Conservation (phyloP, 345 rosid species). For the Eucalyptus coolabah region DNA sequence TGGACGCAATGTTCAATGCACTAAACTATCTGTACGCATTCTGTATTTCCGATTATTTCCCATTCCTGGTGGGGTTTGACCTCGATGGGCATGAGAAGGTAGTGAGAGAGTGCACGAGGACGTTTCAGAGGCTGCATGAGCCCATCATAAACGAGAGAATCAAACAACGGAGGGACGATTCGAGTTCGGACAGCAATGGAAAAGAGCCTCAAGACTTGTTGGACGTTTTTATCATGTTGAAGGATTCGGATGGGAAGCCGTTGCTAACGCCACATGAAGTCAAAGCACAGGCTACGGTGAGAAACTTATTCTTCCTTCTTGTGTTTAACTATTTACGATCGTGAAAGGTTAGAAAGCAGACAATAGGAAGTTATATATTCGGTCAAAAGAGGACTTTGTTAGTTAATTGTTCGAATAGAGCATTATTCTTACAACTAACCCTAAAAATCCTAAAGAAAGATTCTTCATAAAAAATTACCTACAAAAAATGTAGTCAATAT, state of each 20-base stretch:
- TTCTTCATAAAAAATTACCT: neutral
- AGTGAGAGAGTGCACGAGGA: neutral
- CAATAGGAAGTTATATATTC: neutral
- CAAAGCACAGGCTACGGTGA: neutral
- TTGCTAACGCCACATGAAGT: neutral
- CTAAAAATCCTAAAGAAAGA: neutral
- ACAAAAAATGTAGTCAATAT: too few relatives aligned
- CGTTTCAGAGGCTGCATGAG: neutral
- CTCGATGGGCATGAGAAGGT: slow-evolving; percentile 2
- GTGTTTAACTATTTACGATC: neutral
- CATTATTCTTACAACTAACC: neutral
- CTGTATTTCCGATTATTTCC: neutral
- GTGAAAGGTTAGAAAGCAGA: neutral
- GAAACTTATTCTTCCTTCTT: neutral
- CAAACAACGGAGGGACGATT: neutral
- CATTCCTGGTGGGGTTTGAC: neutral
- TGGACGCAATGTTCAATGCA: neutral
- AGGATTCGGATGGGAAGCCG: neutral
- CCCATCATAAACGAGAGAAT: neutral
- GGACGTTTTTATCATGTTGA: neutral
- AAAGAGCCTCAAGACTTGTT: neutral
- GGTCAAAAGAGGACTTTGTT: neutral
- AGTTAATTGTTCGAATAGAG: neutral
- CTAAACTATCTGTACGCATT: slow-evolving; percentile 1
- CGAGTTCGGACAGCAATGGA: neutral